A percentile compares a stretch with the other conserved stretches of the same genome.
Conservation (phyloP, 176 grass and related monocot genomes). For the Carex myosuroides region DNA sequence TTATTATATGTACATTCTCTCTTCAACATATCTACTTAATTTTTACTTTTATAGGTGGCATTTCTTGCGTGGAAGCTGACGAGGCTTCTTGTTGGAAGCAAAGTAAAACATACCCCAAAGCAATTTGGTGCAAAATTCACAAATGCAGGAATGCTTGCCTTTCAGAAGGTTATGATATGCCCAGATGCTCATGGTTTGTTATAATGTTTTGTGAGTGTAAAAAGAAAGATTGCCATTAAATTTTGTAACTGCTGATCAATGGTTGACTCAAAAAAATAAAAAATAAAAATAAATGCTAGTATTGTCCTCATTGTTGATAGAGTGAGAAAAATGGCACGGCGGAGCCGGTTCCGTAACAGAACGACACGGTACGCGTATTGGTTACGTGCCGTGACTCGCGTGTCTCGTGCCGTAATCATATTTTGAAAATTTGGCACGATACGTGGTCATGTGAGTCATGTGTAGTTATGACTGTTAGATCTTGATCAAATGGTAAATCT, state of each 20-base stretch:
- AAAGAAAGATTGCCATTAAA: neutral
- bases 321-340: too few relatives aligned
- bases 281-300: neutral
- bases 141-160: neutral
- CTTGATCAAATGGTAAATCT: too few relatives aligned
- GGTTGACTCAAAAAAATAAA: neutral
- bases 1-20: neutral
- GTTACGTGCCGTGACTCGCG: too few relatives aligned
- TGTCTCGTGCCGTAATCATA: too few relatives aligned
- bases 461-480: too few relatives aligned
- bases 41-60: neutral
- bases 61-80: neutral
- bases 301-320: too few relatives aligned
- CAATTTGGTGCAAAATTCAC: neutral
- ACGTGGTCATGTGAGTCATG: too few relatives aligned
- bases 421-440: too few relatives aligned
- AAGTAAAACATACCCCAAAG: neutral
- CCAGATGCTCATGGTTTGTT: neutral
- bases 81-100: neutral
- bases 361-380: too few relatives aligned
- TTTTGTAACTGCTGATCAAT: neutral
- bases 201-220: slow-evolving; percentile 2
- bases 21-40: neutral
- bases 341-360: too few relatives aligned
- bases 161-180: neutral